These are phyloP conservation scores for Knufia petricola DNA, from an alignment of 2,329 filamentous ascomycete species.

Conservation along the genomic window DNA sequence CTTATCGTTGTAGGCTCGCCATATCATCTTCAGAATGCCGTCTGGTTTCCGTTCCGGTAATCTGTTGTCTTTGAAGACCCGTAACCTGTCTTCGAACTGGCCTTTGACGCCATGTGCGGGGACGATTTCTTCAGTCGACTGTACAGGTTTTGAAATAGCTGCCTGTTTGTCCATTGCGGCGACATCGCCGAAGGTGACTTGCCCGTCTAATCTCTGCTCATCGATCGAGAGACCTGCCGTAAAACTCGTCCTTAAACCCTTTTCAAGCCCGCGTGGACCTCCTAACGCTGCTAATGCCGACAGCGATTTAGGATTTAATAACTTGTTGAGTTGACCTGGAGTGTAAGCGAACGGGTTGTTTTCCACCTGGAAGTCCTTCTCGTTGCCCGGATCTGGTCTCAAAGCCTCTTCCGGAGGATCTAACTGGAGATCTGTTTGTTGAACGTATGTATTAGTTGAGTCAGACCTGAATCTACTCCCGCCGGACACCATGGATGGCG, in stretches of 20 bases:
- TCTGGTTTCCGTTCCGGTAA: conserved; percentile 56
- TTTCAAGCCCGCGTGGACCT: conserved; percentile 67
- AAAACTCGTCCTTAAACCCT: conserved; percentile 64
- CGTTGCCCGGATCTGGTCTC: conserved; percentile 64
- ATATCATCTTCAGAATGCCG: conserved; percentile 51
- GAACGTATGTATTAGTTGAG: conserved; percentile 16
- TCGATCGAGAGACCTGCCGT: conserved; percentile 66
- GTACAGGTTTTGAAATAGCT: conserved; percentile 11
- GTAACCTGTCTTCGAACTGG: conserved; percentile 47
- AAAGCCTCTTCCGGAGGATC: conserved; percentile 49
- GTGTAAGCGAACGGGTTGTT: conserved; percentile 80
- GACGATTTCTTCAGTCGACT: conserved; percentile 2
- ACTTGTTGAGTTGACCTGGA: conserved; percentile 73
- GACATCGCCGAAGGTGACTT: conserved; percentile 63
- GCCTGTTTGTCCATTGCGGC: conserved; percentile 28
- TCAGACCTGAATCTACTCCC: conserved; percentile 28
- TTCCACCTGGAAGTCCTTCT: conserved; percentile 63
- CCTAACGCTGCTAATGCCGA: conserved; percentile 72
- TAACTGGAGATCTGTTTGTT: conserved; percentile 13
- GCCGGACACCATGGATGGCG: conserved; percentile 29
- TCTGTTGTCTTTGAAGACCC: conserved; percentile 52
- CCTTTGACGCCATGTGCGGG: conserved; percentile 18
- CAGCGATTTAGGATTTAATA: conserved; percentile 82
- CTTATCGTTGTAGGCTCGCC: conserved; percentile 65
- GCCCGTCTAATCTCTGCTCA: conserved; percentile 56